These are phyloP conservation scores for Fusarium longipes DNA, from an alignment of 2,329 filamentous ascomycete species.

Conservation along the genomic window DNA sequence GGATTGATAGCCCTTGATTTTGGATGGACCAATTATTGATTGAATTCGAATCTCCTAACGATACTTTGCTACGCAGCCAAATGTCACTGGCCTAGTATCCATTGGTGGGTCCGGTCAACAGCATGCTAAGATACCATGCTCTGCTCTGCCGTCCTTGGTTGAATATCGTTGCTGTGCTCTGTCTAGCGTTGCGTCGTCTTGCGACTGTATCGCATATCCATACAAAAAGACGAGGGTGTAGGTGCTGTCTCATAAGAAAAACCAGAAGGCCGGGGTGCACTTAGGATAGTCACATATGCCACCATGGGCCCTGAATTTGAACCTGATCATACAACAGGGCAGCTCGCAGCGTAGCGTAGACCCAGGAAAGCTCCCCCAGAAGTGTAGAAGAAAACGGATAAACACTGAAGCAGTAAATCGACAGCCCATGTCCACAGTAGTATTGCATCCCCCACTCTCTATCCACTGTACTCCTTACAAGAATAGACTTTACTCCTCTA, in stretches of 20 bases:
- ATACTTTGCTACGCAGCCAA: constrained; percentile 1
- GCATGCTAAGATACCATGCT: not conserved
- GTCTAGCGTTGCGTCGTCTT: constrained; percentile 2
- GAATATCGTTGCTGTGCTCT: constrained; percentile 15
- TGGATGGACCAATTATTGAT: not conserved
- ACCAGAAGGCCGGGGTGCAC: constrained; percentile 13
- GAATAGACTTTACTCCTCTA: constrained; percentile 43
- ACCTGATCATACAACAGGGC: not conserved
- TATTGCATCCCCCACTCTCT: constrained; percentile 7
- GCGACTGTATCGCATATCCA: constrained; percentile 5
- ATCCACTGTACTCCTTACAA: constrained; percentile 22
- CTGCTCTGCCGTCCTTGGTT: constrained; percentile 16
- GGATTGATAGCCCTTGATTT: not conserved
- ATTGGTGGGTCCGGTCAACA: constrained; percentile 19
- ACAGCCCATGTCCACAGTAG: constrained; percentile 21
- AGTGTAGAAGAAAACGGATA: constrained; percentile 28
- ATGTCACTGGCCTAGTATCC: constrained; percentile 31
- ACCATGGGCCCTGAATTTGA: constrained; percentile 8
- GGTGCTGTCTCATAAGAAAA: constrained; percentile 18
- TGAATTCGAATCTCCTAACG: constrained; percentile 7
- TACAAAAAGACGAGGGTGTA: constrained; percentile 13
- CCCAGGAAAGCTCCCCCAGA: constrained; percentile 25
- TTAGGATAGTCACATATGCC: constrained; percentile 8
- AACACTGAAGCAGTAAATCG: constrained; percentile 29
- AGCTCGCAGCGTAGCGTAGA: constrained; percentile 6